Evolutionary conservation across 345 rosid species (phyloP).

Genomic region (Linum usitatissimum): DNA sequence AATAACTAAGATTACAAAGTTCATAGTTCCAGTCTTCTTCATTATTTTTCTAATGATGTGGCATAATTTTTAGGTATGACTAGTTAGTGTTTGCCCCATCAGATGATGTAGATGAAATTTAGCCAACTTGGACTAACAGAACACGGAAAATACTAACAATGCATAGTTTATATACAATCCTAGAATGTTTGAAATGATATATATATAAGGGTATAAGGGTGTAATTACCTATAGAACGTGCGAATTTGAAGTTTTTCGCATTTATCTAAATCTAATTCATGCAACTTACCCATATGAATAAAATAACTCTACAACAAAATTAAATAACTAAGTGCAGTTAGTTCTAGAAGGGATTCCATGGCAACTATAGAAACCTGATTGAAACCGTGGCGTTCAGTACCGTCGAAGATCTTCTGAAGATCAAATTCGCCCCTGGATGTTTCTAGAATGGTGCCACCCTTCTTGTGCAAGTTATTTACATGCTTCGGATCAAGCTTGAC

Average conservation of each 20-base stretch:
- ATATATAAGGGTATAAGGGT: too few relatives aligned
- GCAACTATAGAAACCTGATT: conserved; percentile 43
- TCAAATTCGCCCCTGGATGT: conserved; percentile 82
- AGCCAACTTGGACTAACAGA: too few relatives aligned
- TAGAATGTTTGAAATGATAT: too few relatives aligned
- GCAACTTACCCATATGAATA: not conserved
- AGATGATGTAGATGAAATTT: too few relatives aligned
- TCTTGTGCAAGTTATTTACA: conserved; percentile 61
- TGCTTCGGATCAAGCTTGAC: conserved; percentile 47
- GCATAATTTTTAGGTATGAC: too few relatives aligned
- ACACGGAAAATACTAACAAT: too few relatives aligned
- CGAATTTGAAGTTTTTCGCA: too few relatives aligned
- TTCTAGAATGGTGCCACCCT: conserved; percentile 73
- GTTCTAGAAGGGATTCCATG: not conserved
- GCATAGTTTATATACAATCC: too few relatives aligned
- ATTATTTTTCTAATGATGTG: too few relatives aligned
- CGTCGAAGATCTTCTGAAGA: conserved; percentile 57
- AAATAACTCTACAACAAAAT: too few relatives aligned
- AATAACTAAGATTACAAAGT: not conserved
- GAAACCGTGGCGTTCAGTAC: conserved; percentile 39
- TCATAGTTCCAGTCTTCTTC: not conserved
- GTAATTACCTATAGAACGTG: too few relatives aligned
- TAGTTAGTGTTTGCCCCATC: too few relatives aligned
- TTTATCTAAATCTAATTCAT: conserved; percentile 3
- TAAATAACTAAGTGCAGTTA: not conserved